A percentile compares a stretch with the other conserved stretches of the same genome.
These are phyloP conservation scores for Coriaria nepalensis DNA, from an alignment of 306 rosid species.

Conservation along the genomic window DNA sequence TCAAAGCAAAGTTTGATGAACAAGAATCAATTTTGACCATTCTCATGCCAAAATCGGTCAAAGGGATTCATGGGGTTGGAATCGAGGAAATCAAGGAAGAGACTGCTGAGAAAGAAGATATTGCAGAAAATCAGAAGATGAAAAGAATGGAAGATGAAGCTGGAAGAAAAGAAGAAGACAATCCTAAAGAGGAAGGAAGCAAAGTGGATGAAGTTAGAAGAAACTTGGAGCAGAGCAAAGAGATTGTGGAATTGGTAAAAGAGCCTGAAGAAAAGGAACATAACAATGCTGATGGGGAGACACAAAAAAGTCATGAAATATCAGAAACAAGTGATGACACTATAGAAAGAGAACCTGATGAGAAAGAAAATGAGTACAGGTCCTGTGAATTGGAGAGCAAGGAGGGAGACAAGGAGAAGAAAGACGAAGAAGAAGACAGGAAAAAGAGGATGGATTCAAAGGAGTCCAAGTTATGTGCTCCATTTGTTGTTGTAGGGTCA, in stretches of 20 bases:
- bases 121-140: background rate
- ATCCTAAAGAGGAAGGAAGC: background rate
- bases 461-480: constrained; percentile 19
- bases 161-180: background rate
- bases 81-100: constrained; percentile 47
- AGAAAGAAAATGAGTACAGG: background rate
- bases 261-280: too few relatives aligned
- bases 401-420: constrained; percentile 8
- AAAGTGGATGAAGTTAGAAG: background rate
- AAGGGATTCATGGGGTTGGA: constrained; percentile 30
- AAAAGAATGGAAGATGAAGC: background rate
- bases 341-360: constrained; percentile 1
- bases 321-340: background rate
- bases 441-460: constrained; percentile 11
- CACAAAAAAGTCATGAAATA: background rate
- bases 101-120: background rate
- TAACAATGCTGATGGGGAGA: too few relatives aligned
- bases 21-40: constrained; percentile 38
- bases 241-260: constrained; percentile 2
- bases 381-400: background rate
- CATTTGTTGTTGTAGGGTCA: constrained; percentile 46
- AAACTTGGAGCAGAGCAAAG: background rate
- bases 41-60: constrained; percentile 45
- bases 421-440: constrained; percentile 8
- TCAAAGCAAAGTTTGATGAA: constrained; percentile 47